Evolutionary conservation across 176 grass and related monocot species (phyloP).

Genomic region (Puya raimondii): DNA sequence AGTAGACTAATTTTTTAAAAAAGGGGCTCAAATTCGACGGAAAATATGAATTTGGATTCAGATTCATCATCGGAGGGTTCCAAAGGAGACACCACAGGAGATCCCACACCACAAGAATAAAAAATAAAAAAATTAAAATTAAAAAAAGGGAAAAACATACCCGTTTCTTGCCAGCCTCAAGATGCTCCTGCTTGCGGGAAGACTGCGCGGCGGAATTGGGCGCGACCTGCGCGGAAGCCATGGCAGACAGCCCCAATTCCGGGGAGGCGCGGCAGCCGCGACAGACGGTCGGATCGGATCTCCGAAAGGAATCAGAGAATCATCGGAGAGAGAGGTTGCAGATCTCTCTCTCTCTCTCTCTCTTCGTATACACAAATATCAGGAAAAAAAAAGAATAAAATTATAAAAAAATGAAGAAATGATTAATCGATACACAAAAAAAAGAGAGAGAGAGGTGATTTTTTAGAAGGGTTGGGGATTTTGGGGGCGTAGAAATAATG

Average conservation of each 20-base stretch:
- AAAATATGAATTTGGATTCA: no score
- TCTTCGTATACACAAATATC: neutral
- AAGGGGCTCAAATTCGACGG: no score
- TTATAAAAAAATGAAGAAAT: neutral
- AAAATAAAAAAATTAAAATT: neutral
- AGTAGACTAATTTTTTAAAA: no score
- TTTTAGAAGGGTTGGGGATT: neutral
- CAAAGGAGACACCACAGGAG: neutral
- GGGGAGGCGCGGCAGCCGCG: constrained; percentile 55
- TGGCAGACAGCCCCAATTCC: constrained; percentile 18
- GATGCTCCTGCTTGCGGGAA: constrained; percentile 56
- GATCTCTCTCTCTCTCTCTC: no score
- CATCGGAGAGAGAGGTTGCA: neutral
- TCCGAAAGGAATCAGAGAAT: neutral
- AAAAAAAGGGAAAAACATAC: constrained; percentile 16
- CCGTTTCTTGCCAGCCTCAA: constrained; percentile 91
- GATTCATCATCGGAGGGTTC: neutral
- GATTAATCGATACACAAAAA: neutral
- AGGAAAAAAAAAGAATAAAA: neutral
- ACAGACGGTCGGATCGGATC: neutral
- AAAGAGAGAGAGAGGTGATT: neutral
- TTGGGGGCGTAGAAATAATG: neutral
- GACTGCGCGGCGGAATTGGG: constrained; percentile 30
- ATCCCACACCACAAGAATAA: neutral
- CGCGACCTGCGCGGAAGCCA: constrained; percentile 72